These are phyloP conservation scores for Gremmenia infestans DNA, from an alignment of 2,329 filamentous ascomycete species.

Conservation along the genomic window DNA sequence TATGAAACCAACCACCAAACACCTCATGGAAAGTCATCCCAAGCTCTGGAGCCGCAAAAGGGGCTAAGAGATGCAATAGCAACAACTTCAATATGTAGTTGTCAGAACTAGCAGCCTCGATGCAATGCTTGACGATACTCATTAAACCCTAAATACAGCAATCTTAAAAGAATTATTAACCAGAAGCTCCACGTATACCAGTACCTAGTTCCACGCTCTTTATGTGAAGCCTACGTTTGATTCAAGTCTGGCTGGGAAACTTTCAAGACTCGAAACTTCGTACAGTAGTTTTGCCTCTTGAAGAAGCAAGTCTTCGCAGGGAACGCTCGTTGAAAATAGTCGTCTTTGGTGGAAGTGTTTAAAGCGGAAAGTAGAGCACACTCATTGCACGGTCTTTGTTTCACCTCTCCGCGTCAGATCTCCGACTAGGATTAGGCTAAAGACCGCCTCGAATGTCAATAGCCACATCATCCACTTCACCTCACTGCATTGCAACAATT, in stretches of 20 bases:
- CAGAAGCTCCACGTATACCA: no score
- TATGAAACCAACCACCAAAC: neutral
- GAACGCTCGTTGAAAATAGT: no score
- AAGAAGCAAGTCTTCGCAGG: no score
- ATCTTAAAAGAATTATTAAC: neutral
- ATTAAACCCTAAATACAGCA: neutral
- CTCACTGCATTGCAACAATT: neutral
- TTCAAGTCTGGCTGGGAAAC: neutral
- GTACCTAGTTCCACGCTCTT: neutral
- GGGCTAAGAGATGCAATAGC: neutral
- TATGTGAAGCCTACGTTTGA: neutral
- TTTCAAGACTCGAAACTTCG: neutral
- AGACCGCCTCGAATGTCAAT: neutral
- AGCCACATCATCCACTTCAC: neutral
- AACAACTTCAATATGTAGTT: neutral
- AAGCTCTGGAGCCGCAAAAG: no score
- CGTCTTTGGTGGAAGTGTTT: neutral
- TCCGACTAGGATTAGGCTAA: neutral
- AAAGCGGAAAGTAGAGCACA: slow-evolving; percentile 1
- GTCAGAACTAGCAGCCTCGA: neutral
- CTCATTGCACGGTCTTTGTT: slow-evolving; percentile 3
- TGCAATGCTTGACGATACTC: neutral
- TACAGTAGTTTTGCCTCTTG: neutral
- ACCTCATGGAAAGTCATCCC: no score
- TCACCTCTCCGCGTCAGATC: slow-evolving; percentile 11